Base-by-base conservation (phyloP, 1,284 basidiomycete genomes). In the Moesziomyces globuligerus region DNA sequence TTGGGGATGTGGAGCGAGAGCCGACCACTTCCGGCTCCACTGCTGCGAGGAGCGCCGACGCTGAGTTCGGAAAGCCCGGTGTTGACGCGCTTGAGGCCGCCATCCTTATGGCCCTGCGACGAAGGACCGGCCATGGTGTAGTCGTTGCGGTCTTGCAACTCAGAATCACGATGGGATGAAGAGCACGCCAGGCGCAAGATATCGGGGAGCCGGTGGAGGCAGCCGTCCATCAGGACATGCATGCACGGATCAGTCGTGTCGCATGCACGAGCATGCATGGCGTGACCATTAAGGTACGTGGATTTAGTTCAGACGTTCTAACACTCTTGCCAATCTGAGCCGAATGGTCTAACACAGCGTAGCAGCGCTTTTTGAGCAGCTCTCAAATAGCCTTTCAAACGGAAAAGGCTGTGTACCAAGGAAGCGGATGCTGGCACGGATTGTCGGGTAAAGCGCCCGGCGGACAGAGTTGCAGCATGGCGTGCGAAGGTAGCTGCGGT, bases 1-100 rank as follows among this genome's bases (percentile, higher is more conserved):
- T 68, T 68, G 9, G 65, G 58, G 17, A 68, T 68, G 42, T 68
- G 65, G 5, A 68, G 40, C 37, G 65, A 53, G 8, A 68, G 28
- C 3, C 57, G 48, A 4, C 57, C 57, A 39, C 51, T 47, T 7
- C 48, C 48, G 23, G 41, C 9, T 3, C 32, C 61, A 20, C 53
- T 46, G 40, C 64, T 67, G 10, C 38, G 29, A 40, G 51, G 64
- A 18, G 17, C 26, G 20, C 42, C 32, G n/a, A 15, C 47, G 17
- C 44, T 54, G 2, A 34, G 17, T 39, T 55, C 48, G 15, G 57
- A 51, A 3, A 56, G 48, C 7, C 48, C 48, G 1, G 64, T 67
- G 23, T 67, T 67, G 52, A 67, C 56, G 18, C 64, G 56, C 23
- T 48, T 41, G 7, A 58, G 39, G 6, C 42, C 42, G 10, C 32